Base-by-base conservation (phyloP, 352 stramenopile species). In the Pythium volutum region DNA sequence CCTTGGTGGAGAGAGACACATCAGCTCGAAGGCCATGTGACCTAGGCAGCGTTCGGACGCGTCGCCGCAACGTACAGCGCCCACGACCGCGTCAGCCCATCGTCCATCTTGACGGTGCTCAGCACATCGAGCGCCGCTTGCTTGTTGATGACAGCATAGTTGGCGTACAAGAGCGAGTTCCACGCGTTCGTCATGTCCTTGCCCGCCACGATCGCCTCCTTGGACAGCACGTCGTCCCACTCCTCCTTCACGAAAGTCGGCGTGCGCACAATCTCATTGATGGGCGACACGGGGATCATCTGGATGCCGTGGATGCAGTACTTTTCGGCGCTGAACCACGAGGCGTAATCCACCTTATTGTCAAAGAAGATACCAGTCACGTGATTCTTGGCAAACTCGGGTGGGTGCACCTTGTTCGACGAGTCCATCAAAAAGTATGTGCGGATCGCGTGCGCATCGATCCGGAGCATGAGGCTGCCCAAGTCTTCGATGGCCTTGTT, bases 281-380 rank as follows among this genome's bases (percentile, higher is more conserved):
- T 80, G 1, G 81, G 81, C 20, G 77, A 88, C 42, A 90, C 74
- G 0, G 77, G 81, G 16, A 91, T 79, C 82, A 92, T 92, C 59
- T 92, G 82, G 36, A 92, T 89, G 29, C 82, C 82, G 52, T 92
- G 82, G 61, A 92, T 92, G 18, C 71, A 80, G 38, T 89, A 81
- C 43, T 77, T 78, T 41, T 88, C 71, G 8, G 81, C 51, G 26
- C 83, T 74, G 63, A 89, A 91, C 77, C 77, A 91, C 38, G 79
- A 88, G 34, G 79, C 74, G 68, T 91, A 91, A 68, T 79, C 78
- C 2, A 76, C 74, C 61, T 88, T 86, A 71, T 88, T 89, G 66
- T 91, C 82, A 54, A 89, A 91, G 64, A 89, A 85, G 56, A 91
- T 91, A 16, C 82, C 82, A 6, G 80, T 87, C 22, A 93, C 79